Evolutionary conservation across 495 filamentous ascomycete species (phyloP), one percentile per base, ranked within the genome.

Genomic region (Penicillium bovifimosum): DNA sequence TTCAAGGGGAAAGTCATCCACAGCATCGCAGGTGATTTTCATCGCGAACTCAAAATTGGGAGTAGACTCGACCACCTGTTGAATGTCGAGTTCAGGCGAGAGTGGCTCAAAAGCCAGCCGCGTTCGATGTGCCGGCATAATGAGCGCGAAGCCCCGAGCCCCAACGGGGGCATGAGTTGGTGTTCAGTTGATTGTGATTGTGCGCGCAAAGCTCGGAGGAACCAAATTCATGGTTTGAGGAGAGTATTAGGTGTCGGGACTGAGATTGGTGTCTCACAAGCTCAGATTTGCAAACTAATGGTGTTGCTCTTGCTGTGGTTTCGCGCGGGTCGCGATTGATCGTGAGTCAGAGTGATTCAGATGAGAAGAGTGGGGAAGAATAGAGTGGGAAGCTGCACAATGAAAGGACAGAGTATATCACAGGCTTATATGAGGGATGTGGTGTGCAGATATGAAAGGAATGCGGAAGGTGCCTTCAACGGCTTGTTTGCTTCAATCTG

Each of bases 41-140:
- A 79, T 75, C 2, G 86, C 91, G 75, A 83, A 90, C 56, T 88
- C 80, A 64, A 97, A 96, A 52, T 91, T 93, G n/a, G 80, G 75
- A 0, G 83, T 86, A 16, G 80, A 76, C 35, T 91, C 80, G 26
- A 96, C 88, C 3, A 96, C 74, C 0, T 73, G 65, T 29, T 79
- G 63, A 9, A 96, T 72, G 58, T 96, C 84, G 49, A 98, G 80
- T 56, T 90, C 79, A 1, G 91, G 90, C 0, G 90, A 76, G 34
- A 97, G 86, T 1, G 92, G 89, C 58, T 88, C 85, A 64, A 98
- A 96, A 0, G 75, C 73, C 14, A 83, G 80, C 17, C 82, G 84
- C 52, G 86, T 83, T 38, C 83, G 71, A 41, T 80, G 71, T 9
- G 82, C 75, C 39, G 87, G 84, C 88, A 93, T 93, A 8, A 20